Conservation (phyloP, 495 filamentous ascomycete genomes). For the Tetracladium setigerum region DNA sequence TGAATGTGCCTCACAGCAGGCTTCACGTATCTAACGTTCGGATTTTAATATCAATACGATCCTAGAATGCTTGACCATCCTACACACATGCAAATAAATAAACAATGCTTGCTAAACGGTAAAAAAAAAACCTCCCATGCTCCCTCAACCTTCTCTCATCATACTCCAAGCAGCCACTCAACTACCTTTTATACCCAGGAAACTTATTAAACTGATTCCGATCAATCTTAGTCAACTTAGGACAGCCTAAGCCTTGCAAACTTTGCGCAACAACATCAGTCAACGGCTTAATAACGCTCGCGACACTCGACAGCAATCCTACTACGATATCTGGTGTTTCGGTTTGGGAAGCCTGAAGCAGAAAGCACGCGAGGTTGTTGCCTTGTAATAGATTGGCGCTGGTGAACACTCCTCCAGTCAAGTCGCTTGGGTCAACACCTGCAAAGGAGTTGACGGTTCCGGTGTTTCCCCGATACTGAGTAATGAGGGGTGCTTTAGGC, state of each 20-base stretch:
- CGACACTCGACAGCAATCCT: constrained; percentile 24
- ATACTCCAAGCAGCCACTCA: too few species aligned
- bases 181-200: constrained; percentile 12
- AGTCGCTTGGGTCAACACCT: constrained; percentile 36
- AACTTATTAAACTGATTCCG: constrained; percentile 18
- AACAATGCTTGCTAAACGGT: too few species aligned
- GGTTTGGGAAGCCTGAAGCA: constrained; percentile 33
- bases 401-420: constrained; percentile 45
- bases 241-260: constrained; percentile 18
- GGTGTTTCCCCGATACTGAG: constrained; percentile 48
- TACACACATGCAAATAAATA: too few species aligned
- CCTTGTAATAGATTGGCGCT: constrained; percentile 31
- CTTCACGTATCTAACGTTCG: too few species aligned
- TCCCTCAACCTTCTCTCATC: too few species aligned
- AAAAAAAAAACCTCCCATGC: too few species aligned
- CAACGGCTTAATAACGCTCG: constrained; percentile 25
- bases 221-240: constrained; percentile 22
- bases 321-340: constrained; percentile 31
- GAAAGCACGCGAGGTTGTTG: constrained; percentile 42
- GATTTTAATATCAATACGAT: too few species aligned
- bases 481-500: constrained; percentile 20
- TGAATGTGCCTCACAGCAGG: too few species aligned
- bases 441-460: constrained; percentile 48
- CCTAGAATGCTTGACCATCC: too few species aligned
- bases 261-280: constrained; percentile 5